Conservation (phyloP, 495 filamentous ascomycete species). For the Tuber magnatum region DNA sequence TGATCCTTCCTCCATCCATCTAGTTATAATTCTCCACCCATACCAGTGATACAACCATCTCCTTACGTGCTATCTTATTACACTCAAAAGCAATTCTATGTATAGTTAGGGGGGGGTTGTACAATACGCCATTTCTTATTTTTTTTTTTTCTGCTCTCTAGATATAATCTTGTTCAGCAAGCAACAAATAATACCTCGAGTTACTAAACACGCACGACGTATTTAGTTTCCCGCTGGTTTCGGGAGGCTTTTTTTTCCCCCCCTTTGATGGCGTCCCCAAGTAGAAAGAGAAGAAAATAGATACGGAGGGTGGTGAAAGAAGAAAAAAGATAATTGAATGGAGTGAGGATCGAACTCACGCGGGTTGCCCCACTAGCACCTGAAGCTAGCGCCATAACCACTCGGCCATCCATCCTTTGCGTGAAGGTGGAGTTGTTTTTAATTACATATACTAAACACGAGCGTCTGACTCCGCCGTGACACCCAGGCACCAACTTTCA, state of each 20-base stretch:
- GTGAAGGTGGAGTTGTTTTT: not conserved
- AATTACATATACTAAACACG: not conserved
- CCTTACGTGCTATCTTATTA: not conserved
- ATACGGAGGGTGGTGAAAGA: not conserved
- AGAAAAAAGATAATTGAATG: slow-evolving; percentile 28
- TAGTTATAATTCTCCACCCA: not conserved
- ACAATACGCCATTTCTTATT: not conserved
- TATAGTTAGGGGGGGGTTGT: not conserved
- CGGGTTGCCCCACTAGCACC: slow-evolving; percentile 41
- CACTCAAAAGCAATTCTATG: not conserved
- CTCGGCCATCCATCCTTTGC: slow-evolving; percentile 36
- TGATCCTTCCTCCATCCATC: not conserved
- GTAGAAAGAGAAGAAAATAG: not conserved
- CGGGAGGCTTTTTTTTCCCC: not conserved
- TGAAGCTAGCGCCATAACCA: slow-evolving; percentile 41
- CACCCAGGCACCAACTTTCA: not conserved
- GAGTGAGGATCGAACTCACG: slow-evolving; percentile 41
- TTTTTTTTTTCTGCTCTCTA: not conserved
- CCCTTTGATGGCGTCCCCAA: not conserved
- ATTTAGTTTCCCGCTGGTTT: not conserved
- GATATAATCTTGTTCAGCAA: not conserved
- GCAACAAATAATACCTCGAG: not conserved
- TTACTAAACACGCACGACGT: not conserved
- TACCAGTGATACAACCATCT: not conserved
- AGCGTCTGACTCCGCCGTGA: not conserved